Base-by-base conservation (phyloP, 306 rosid genomes). In the Alnus glutinosa region DNA sequence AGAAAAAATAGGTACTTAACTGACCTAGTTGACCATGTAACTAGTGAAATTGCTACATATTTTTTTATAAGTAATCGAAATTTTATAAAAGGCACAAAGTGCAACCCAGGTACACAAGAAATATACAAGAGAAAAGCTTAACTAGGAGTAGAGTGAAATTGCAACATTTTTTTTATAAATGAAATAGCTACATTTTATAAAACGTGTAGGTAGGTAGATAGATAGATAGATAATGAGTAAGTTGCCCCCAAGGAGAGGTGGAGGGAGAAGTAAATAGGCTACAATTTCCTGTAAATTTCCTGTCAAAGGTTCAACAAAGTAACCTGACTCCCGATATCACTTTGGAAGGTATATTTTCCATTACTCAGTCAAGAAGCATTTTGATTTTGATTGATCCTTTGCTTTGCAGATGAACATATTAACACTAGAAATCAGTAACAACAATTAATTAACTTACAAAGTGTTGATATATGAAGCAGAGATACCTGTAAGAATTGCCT, bases 401-500 rank as follows among this genome's bases (percentile, higher is more conserved):
- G 44, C 19, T 34, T 63, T 63, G 46, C 70, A 63, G 3, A 32
- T 32, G 44, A 63, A 13, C 46, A 42, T 42, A 42, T 4, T 42
- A 42, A 4, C 46, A 42, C 46, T 42, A 42, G 46, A 42, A 42
- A 42, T 42, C 6, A 42, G 46, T 42, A 42, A 42, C 46, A 42
- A 42, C 48, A 42, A 67, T 49, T 6, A 12, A 13, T 47, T 16
- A 34, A 62, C 11, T 19, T 19, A 75, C 23, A 73, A 76, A 61
- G 44, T 49, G 28, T 4, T 10, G 46, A 57, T 14, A 64, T 32
- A 61, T 57, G 16, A 44, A 79, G 59, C 63, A 80, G 68, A 52
- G n/a, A 48, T 87, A 94, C 98, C 99, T 72, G 99, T 95, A 79
- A 95, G 97, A 86, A 93, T 92, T 70, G 98, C 98, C 82, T 95